Evolutionary conservation across 163 green algal species (phyloP).

Genomic region (Chlorella variabilis): DNA sequence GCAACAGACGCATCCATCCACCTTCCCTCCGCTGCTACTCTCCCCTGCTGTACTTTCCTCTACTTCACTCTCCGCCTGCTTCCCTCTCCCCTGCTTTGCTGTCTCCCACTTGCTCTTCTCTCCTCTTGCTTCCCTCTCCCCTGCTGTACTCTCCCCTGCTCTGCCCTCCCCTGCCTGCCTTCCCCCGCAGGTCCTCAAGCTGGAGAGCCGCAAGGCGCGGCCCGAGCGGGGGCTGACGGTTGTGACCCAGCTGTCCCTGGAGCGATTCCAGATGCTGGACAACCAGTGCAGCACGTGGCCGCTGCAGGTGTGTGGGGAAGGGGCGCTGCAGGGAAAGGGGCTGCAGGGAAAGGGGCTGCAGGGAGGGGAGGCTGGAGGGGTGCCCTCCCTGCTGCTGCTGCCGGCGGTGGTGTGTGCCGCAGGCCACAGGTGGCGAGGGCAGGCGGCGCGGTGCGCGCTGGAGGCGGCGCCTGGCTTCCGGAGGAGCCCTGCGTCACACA

Average conservation of each 20-base stretch:
- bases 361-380: too few species aligned
- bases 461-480: too few species aligned
- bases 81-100: too few species aligned
- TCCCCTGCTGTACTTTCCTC: neutral
- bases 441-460: too few species aligned
- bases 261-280: slow-evolving; percentile 54
- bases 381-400: too few species aligned
- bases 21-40: neutral
- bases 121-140: too few species aligned
- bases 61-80: neutral
- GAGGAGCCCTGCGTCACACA: too few species aligned
- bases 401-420: too few species aligned
- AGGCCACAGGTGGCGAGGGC: too few species aligned
- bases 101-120: too few species aligned
- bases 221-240: slow-evolving; percentile 42
- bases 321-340: neutral
- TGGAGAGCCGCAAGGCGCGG: slow-evolving; percentile 34
- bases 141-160: too few species aligned
- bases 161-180: too few species aligned
- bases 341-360: neutral
- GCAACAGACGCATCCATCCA: neutral
- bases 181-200: slow-evolving; percentile 26
- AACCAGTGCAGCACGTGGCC: slow-evolving; percentile 52
- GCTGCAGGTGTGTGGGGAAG: slow-evolving; percentile 17
- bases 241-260: slow-evolving; percentile 59